Evolutionary conservation across 495 filamentous ascomycete species (phyloP).

Genomic region (Lepidopterella palustris): DNA sequence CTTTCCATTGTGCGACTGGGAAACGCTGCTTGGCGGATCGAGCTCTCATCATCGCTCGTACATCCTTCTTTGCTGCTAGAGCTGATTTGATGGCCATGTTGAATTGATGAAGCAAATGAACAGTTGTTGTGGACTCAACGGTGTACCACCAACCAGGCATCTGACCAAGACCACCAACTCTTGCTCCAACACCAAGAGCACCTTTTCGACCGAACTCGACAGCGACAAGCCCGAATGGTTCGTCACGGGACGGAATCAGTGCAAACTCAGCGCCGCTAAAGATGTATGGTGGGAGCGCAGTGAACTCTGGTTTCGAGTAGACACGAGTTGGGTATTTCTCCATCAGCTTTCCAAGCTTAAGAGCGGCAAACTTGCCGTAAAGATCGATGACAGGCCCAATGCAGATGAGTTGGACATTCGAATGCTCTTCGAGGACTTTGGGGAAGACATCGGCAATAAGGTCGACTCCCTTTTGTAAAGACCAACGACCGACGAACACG

Average conservation of each 20-base stretch:
- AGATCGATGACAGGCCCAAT: conserved; percentile 71
- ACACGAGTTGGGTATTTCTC: conserved; percentile 69
- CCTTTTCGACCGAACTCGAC: conserved; percentile 77
- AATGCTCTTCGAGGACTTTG: conserved; percentile 59
- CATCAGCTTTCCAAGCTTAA: conserved; percentile 69
- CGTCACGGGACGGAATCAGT: conserved; percentile 70
- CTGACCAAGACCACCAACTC: conserved; percentile 56
- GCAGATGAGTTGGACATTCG: conserved; percentile 62
- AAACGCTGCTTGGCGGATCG: conserved; percentile 72
- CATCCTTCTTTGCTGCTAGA: conserved; percentile 52
- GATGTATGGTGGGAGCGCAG: conserved; percentile 64
- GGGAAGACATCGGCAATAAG: conserved; percentile 74
- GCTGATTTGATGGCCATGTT: conserved; percentile 61
- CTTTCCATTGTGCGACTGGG: conserved; percentile 48
- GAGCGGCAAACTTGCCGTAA: conserved; percentile 69
- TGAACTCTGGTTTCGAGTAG: conserved; percentile 72
- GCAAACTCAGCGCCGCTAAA: conserved; percentile 77
- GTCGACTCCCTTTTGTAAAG: conserved; percentile 72
- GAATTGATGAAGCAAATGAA: conserved; percentile 67
- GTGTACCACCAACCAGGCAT: conserved; percentile 79
- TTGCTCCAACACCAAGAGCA: conserved; percentile 65
- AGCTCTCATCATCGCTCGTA: conserved; percentile 63
- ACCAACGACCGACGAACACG: conserved; percentile 76
- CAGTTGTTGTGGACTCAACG: conserved; percentile 61
- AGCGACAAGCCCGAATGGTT: conserved; percentile 75